Conservation (phyloP, 1,284 basidiomycete genomes). For the Entoloma clypeatum region DNA sequence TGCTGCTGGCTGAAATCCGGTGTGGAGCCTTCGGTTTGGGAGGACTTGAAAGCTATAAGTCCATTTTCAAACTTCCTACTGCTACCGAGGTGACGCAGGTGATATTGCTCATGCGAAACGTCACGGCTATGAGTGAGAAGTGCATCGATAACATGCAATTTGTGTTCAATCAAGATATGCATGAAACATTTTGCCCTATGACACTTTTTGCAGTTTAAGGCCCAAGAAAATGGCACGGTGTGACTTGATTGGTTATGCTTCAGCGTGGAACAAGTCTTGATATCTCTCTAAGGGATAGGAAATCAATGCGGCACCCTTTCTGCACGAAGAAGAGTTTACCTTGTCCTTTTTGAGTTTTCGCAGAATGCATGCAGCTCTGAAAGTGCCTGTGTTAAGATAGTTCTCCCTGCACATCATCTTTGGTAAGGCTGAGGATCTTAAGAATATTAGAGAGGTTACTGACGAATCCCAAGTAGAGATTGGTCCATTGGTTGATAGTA, state of each 20-base stretch:
- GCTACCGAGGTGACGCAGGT: slow-evolving; percentile 38
- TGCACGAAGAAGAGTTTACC: slow-evolving; percentile 10
- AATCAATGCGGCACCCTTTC: not conserved
- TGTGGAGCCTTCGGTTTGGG: slow-evolving; percentile 33
- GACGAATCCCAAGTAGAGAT: not conserved
- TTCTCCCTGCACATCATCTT: slow-evolving; percentile 4
- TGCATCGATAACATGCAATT: slow-evolving; percentile 51
- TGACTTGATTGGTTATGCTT: slow-evolving; percentile 21
- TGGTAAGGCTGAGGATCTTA: not conserved
- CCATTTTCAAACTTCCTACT: slow-evolving; percentile 25
- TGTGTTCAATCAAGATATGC: slow-evolving; percentile 42
- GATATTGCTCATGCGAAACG: slow-evolving; percentile 35
- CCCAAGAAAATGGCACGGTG: slow-evolving; percentile 20
- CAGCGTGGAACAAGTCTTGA: slow-evolving; percentile 17
- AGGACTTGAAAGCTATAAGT: slow-evolving; percentile 22
- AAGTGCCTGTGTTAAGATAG: slow-evolving; percentile 21
- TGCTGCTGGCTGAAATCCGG: slow-evolving; percentile 30
- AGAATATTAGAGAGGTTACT: not conserved
- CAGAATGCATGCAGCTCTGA: slow-evolving; percentile 34
- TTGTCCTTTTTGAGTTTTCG: slow-evolving; percentile 21
- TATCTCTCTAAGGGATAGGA: slow-evolving; percentile 7
- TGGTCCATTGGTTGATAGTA: slow-evolving; percentile 16
- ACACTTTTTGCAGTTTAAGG: slow-evolving; percentile 46
- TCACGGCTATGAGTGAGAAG: slow-evolving; percentile 34
- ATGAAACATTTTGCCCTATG: slow-evolving; percentile 47